Conservation (phyloP, 768 basidiomycete species). For the Mycena belliarum region DNA sequence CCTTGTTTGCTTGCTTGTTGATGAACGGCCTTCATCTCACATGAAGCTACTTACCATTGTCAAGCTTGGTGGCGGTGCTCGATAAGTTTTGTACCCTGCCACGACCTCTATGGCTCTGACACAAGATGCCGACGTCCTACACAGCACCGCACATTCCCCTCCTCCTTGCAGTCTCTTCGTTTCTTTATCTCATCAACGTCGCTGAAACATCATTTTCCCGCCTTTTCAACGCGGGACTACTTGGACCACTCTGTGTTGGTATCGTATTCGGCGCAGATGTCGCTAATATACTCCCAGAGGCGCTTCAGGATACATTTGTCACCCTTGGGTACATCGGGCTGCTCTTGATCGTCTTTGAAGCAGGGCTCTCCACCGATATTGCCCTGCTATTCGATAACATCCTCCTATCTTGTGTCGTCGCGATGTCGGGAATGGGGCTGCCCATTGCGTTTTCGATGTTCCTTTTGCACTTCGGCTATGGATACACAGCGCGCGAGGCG, state of each 20-base stretch:
- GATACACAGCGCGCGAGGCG: conserved; percentile 43
- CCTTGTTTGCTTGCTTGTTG: background rate
- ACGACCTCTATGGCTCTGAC: background rate
- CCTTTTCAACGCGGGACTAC: conserved; percentile 42
- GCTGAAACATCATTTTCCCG: conserved; percentile 42
- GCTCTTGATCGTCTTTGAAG: conserved; percentile 59
- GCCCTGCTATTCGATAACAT: conserved; percentile 46
- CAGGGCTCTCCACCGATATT: conserved; percentile 56
- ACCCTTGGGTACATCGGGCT: conserved; percentile 44
- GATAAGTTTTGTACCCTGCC: background rate
- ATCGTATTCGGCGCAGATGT: conserved; percentile 56
- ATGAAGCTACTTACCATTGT: background rate
- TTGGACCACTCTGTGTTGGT: conserved; percentile 57
- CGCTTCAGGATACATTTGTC: conserved; percentile 46
- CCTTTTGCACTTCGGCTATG: conserved; percentile 42
- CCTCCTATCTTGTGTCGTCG: conserved; percentile 48
- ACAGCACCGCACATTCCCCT: conserved; percentile 31
- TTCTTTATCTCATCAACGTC: conserved; percentile 54
- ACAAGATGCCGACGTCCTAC: conserved; percentile 23
- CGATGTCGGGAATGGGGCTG: conserved; percentile 50
- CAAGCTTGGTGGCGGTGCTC: background rate
- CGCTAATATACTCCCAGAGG: conserved; percentile 41
- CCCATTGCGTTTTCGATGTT: conserved; percentile 53
- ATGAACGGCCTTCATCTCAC: too few relatives aligned
- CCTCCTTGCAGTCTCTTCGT: conserved; percentile 53